phyloP scores from a whole-genome alignment of 345 rosid genomes.

The Conringia planisiliqua region DNA sequence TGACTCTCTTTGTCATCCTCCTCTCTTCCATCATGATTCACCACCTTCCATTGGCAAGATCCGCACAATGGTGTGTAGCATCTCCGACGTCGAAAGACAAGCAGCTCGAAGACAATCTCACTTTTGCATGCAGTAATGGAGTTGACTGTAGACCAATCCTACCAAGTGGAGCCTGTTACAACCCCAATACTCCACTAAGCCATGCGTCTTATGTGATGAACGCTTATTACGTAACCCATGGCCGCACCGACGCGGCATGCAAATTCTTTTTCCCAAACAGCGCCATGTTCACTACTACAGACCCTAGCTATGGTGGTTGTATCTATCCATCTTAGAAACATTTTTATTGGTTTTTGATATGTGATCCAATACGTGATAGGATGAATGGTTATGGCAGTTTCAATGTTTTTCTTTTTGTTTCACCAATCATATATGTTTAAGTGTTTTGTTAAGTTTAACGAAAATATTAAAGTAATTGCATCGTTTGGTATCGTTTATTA shows the following conservation, averaged over 20 bases:
- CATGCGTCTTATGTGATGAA: conserved; percentile 26
- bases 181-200: neutral
- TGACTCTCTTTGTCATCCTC: neutral
- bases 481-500: neutral
- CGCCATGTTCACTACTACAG: neutral
- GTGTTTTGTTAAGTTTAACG: neutral
- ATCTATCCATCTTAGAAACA: neutral
- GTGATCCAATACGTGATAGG: neutral
- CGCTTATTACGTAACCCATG: conserved; percentile 12
- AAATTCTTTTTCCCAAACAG: neutral
- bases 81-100: neutral
- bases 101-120: neutral
- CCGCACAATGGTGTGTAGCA: conserved; percentile 12
- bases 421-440: neutral
- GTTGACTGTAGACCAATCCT: conserved; percentile 5
- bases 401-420: neutral
- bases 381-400: neutral
- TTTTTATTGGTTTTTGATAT: neutral
- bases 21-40: conserved; percentile 7
- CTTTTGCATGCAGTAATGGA: neutral
- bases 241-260: neutral
- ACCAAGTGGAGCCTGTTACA: conserved; percentile 6
- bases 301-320: conserved; percentile 15
- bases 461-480: neutral
- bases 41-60: neutral